Percentiles rank a stretch among this genome's conserved stretches.
phyloP scores from a whole-genome alignment of 176 grass and related monocot species.

The Typha latifolia region DNA sequence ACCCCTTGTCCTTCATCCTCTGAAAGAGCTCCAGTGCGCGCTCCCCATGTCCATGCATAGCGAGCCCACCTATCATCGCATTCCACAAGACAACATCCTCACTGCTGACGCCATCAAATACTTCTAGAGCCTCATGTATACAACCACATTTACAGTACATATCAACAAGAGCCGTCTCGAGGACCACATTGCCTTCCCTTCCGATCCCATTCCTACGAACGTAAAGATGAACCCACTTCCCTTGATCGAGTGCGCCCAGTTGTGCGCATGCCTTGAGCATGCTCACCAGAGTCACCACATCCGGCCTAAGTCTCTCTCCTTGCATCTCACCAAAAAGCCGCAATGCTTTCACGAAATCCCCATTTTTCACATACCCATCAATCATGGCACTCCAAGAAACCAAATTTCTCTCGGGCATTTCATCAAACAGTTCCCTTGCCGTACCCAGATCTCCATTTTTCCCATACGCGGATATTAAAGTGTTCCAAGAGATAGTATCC shows the following conservation, averaged over 20 bases:
- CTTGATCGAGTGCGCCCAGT: constrained; percentile 32
- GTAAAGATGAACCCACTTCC: constrained; percentile 35
- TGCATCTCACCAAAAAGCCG: constrained; percentile 42
- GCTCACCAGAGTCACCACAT: constrained; percentile 40
- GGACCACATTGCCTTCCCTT: constrained; percentile 25
- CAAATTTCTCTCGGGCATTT: constrained; percentile 44
- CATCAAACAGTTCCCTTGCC: constrained; percentile 31
- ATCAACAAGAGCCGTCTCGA: constrained; percentile 43
- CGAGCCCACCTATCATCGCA: constrained; percentile 51
- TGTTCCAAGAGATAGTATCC: constrained; percentile 53
- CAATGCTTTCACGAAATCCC: constrained; percentile 28
- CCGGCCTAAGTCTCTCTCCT: constrained; percentile 22
- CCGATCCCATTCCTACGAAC: constrained; percentile 14
- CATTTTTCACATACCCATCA: constrained; percentile 23
- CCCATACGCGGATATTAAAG: constrained; percentile 36
- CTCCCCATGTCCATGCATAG: constrained; percentile 36
- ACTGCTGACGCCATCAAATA: constrained; percentile 21
- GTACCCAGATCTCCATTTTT: constrained; percentile 26
- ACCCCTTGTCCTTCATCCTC: constrained; percentile 27
- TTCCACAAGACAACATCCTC: constrained; percentile 56
- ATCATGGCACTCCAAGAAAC: constrained; percentile 54
- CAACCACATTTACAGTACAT: constrained; percentile 68
- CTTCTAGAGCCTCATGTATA: constrained; percentile 34
- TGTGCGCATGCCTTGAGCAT: constrained; percentile 46
- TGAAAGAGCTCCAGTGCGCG: constrained; percentile 27